These are phyloP conservation scores for Lentinula sp. DNA, from an alignment of 768 basidiomycete species.

Conservation along the genomic window DNA sequence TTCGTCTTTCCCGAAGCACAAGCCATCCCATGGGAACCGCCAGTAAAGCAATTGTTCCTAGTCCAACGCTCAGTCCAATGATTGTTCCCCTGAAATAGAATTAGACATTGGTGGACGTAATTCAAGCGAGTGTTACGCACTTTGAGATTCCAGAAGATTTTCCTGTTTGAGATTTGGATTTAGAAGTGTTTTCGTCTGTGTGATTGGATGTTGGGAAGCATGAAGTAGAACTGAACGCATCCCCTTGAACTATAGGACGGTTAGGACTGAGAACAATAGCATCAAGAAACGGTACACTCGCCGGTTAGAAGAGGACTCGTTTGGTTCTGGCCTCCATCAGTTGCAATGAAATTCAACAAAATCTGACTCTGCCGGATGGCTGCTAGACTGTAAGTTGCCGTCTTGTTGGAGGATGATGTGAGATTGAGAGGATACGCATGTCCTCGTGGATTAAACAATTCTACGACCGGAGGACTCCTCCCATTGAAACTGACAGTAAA, in stretches of 20 bases:
- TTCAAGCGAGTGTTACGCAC: slow-evolving; percentile 9
- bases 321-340: slow-evolving; percentile 29
- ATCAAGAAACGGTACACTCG: neutral
- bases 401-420: slow-evolving; percentile 14
- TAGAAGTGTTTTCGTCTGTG: slow-evolving; percentile 5
- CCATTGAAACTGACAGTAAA: slow-evolving; percentile 40
- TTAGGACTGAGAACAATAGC: neutral
- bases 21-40: slow-evolving; percentile 37
- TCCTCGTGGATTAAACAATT: slow-evolving; percentile 30
- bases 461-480: slow-evolving; percentile 26
- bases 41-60: slow-evolving; percentile 31
- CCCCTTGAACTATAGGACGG: slow-evolving; percentile 22
- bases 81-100: slow-evolving; percentile 29
- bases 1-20: slow-evolving; percentile 32
- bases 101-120: neutral
- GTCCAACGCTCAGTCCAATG: slow-evolving; percentile 39
- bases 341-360: slow-evolving; percentile 31
- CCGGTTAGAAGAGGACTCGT: slow-evolving; percentile 32
- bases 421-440: slow-evolving; percentile 21
- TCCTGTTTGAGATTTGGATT: slow-evolving; percentile 12
- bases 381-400: slow-evolving; percentile 24
- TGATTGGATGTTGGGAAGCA: slow-evolving; percentile 4
- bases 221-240: slow-evolving; percentile 2
- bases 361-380: slow-evolving; percentile 28
- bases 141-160: slow-evolving; percentile 6